Base-by-base conservation (phyloP, 306 rosid genomes). In the Phaseolus lunatus region DNA sequence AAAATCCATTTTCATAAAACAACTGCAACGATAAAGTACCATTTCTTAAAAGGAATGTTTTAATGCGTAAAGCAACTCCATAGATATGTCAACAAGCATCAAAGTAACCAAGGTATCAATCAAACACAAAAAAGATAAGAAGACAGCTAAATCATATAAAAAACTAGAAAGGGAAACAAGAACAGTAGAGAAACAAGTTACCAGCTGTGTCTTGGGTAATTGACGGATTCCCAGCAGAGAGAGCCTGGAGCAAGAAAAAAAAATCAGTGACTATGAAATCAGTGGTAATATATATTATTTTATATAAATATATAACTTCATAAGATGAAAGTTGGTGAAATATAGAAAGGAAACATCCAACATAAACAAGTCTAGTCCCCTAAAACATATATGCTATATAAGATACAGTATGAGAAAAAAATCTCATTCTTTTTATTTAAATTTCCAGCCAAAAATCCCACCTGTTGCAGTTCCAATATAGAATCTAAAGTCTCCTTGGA, bases 391-490 rank as follows among this genome's bases (percentile, higher is more conserved):
- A 15, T 24, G 57, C n/a, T n/a, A n/a, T n/a, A n/a, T n/a, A n/a
- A n/a, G n/a, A 67, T 19, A 79, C 56, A 43, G 6, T 22, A 13
- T 43, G 31, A 39, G 18, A 65, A 64, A 4, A n/a, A 65, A 19
- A 35, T 35, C 16, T n/a, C 47, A 63, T 37, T 33, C 12, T 39
- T 58, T 20, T 44, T 33, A 31, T 22, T 69, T 58, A 48, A 76
- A 26, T 67, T 86, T 44, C 63, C 44, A 44, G 23, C 45, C 12
- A 73, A 80, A 53, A 73, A 26, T 0, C 41, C 26, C 62, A 94
- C 98, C 92, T 94, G 90, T 80, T 92, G 92, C 57, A 92, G 91
- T 84, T 86, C 97, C 87, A 89, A 61, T 26, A 90, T 80, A 78
- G 97, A 94, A 84, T 83, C 90, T 71, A 94, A 83, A 71, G 96